These are phyloP conservation scores for Stachybotrys chlorohalonatus DNA, from an alignment of 2,329 filamentous ascomycete genomes.

Conservation along the genomic window DNA sequence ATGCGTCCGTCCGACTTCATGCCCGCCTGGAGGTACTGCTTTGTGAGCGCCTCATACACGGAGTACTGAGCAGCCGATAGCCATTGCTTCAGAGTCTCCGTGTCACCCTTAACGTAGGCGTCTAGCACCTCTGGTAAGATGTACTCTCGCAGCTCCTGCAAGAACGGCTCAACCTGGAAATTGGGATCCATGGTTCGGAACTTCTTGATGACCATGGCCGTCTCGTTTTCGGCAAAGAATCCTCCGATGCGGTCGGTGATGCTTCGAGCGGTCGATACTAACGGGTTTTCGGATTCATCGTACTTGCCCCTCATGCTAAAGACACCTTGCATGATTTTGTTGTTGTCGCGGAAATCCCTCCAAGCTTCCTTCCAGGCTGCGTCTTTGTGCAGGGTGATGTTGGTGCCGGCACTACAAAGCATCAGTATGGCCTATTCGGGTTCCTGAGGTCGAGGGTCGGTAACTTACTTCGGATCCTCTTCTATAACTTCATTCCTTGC, in stretches of 20 bases:
- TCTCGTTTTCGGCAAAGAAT: slow-evolving; percentile 98
- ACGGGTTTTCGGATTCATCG: slow-evolving; percentile 93
- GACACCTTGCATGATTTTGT: slow-evolving; percentile 77
- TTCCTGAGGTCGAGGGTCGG: not conserved
- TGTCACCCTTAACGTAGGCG: slow-evolving; percentile 94
- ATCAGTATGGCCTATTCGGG: not conserved
- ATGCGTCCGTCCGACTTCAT: slow-evolving; percentile 93
- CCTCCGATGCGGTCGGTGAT: slow-evolving; percentile 89
- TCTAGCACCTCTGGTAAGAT: slow-evolving; percentile 95
- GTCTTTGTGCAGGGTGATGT: slow-evolving; percentile 93
- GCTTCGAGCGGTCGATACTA: slow-evolving; percentile 85
- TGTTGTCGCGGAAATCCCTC: slow-evolving; percentile 88
- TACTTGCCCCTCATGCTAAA: slow-evolving; percentile 83
- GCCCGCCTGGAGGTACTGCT: slow-evolving; percentile 89
- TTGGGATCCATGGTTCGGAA: slow-evolving; percentile 91
- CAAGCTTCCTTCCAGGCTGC: slow-evolving; percentile 98
- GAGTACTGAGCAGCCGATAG: slow-evolving; percentile 92
- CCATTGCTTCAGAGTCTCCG: slow-evolving; percentile 86
- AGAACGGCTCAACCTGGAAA: slow-evolving; percentile 92
- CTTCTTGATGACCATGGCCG: slow-evolving; percentile 94
- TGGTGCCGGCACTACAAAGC: slow-evolving; percentile 70
- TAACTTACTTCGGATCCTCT: slow-evolving; percentile 79
- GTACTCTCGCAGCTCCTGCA: slow-evolving; percentile 93
- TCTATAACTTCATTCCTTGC: slow-evolving; percentile 50
- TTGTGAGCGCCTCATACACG: slow-evolving; percentile 91